phyloP scores from a whole-genome alignment of 176 grass and related monocot genomes.

The Ensete glaucum region DNA sequence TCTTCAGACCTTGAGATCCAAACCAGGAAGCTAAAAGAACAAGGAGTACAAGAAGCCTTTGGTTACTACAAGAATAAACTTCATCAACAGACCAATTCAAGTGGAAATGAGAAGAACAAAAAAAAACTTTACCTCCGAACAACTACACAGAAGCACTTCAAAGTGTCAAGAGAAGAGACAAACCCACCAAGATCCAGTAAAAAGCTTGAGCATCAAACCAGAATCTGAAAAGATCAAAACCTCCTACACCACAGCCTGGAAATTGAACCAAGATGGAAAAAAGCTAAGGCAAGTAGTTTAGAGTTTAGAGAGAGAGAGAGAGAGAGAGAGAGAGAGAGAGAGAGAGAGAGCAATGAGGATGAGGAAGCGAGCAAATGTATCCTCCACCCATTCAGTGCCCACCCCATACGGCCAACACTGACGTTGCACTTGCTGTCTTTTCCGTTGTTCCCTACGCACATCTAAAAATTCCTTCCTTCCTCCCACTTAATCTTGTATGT shows the following conservation, averaged over 20 bases:
- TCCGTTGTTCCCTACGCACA: constrained; percentile 31
- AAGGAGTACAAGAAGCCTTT: no score
- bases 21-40: neutral
- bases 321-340: constrained; percentile 22
- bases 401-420: constrained; percentile 24
- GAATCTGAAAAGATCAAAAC: neutral
- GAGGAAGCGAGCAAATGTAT: constrained; percentile 24
- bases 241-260: no score
- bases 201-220: neutral
- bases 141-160: no score
- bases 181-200: neutral
- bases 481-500: constrained; percentile 4
- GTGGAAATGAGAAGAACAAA: no score
- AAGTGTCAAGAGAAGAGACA: neutral
- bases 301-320: constrained; percentile 10
- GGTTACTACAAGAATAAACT: no score
- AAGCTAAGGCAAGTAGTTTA: constrained; percentile 15
- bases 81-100: no score
- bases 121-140: no score
- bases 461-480: constrained; percentile 62
- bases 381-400: constrained; percentile 20
- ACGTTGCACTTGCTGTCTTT: constrained; percentile 67
- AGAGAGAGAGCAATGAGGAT: constrained; percentile 18
- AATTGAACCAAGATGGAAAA: constrained; percentile 15
- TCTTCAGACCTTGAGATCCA: no score